These are phyloP conservation scores for Podaxis carcinomalis DNA, from an alignment of 768 basidiomycete genomes.

Conservation along the genomic window DNA sequence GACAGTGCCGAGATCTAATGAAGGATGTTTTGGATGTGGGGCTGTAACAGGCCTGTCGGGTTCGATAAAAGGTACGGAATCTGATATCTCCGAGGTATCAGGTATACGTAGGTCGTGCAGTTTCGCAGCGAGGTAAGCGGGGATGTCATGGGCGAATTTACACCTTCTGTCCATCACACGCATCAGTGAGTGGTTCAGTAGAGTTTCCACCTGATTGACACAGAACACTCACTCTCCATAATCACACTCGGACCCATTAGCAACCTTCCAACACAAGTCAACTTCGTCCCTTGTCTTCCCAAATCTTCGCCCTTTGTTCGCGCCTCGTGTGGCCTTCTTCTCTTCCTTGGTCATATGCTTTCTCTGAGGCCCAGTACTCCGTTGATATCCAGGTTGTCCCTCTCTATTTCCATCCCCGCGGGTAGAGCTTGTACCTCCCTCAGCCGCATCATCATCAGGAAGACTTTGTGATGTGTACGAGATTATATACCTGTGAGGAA, in stretches of 20 bases:
- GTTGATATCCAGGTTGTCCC: constrained; percentile 17
- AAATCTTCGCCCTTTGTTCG: constrained; percentile 82
- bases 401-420: constrained; percentile 19
- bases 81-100: constrained; percentile 34
- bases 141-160: constrained; percentile 74
- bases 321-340: constrained; percentile 71
- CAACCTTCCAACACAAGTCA: constrained; percentile 79
- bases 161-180: constrained; percentile 44
- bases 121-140: constrained; percentile 73
- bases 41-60: constrained; percentile 20
- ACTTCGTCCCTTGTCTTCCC: constrained; percentile 74
- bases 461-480: constrained; percentile 19
- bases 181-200: neutral
- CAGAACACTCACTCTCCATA: constrained; percentile 56
- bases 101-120: constrained; percentile 67
- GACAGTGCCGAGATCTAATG: constrained; percentile 39
- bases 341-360: constrained; percentile 53
- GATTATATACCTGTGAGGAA: constrained; percentile 27
- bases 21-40: constrained; percentile 29
- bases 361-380: constrained; percentile 21
- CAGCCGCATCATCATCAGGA: constrained; percentile 50
- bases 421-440: constrained; percentile 44
- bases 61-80: constrained; percentile 47
- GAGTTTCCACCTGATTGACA: neutral
- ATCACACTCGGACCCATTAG: constrained; percentile 66